A percentile compares a stretch with the other conserved stretches of the same genome.
Conservation (phyloP, 805 yeast species). For the Maudiozyma pseudohumilis region DNA sequence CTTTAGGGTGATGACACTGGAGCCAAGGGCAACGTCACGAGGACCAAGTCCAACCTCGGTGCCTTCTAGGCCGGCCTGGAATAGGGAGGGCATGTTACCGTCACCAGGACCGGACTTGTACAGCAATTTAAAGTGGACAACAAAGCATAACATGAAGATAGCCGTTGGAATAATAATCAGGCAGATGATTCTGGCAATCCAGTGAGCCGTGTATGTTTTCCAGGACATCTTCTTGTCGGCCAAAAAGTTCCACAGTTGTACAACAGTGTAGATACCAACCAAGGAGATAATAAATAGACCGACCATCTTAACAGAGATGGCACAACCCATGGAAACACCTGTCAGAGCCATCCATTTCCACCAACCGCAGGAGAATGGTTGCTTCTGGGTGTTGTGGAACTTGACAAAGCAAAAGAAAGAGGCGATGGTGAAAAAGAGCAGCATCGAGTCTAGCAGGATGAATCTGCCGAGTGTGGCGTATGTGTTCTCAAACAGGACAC, state of each 20-base stretch:
- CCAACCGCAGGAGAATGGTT: slow-evolving; percentile 69
- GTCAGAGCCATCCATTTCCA: slow-evolving; percentile 86
- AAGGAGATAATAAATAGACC: slow-evolving; percentile 83
- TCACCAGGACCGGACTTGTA: slow-evolving; percentile 76
- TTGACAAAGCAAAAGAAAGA: slow-evolving; percentile 53
- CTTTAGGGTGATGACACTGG: slow-evolving; percentile 36
- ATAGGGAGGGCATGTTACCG: slow-evolving; percentile 67
- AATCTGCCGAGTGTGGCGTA: slow-evolving; percentile 65
- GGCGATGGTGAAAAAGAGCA: slow-evolving; percentile 63
- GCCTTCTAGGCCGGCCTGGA: slow-evolving; percentile 68
- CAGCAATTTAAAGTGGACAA: slow-evolving; percentile 64
- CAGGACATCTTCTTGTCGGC: slow-evolving; percentile 53
- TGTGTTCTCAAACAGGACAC: slow-evolving; percentile 59
- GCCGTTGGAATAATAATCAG: slow-evolving; percentile 53
- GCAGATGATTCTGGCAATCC: slow-evolving; percentile 57
- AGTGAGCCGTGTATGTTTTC: slow-evolving; percentile 45
- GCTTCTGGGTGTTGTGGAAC: slow-evolving; percentile 38
- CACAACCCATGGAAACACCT: slow-evolving; percentile 82
- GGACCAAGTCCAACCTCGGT: slow-evolving; percentile 57
- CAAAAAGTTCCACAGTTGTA: slow-evolving; percentile 76
- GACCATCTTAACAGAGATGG: slow-evolving; percentile 92
- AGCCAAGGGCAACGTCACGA: slow-evolving; percentile 60
- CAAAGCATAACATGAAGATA: slow-evolving; percentile 58
- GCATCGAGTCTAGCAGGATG: slow-evolving; percentile 67
- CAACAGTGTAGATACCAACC: slow-evolving; percentile 83